Evolutionary conservation across 164 flowering plant genomes (phyloP), one percentile per base, ranked within the genome.

Genomic region (Aristolochia contorta): DNA sequence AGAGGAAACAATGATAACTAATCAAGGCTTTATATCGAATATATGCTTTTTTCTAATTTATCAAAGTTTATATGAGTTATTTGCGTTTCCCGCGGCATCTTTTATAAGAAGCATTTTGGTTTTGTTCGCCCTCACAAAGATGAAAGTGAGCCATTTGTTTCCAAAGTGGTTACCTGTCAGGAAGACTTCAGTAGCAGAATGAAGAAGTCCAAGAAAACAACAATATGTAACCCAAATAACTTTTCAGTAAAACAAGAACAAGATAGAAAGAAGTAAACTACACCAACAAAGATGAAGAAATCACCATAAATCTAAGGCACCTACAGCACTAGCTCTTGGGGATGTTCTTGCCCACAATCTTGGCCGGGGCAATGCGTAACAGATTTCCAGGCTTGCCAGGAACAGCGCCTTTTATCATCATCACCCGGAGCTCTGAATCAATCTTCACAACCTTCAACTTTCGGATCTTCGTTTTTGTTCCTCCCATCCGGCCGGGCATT

Each of bases 311-410:
- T 13, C 13, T 4, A 32, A 47, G 3, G 19, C 18, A 23, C 27
- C 30, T 19, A 47, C 33, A 47, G 43, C 15, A 18, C 78, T 80
- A 93, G 55, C 71, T 89, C 65, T 89, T 86, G 0, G 98, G 98
- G 52, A 93, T 93, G 75, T 90, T 94, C 53, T 79, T 73, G 9
- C 96, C 97, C 27, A 94, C 97, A 62, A 94, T 91, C 77, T 94
- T 94, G 2, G 99, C 96, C 0, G 97, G 99, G 19, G 99, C 58
- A 47, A 94, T 81, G 9, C 97, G 89, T 6, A 94, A 74, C 63
- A 91, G 97, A 68, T 94, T 94, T 62, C 99, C 99, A 7, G 97
- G 99, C 81, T 94, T 94, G 50, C 99, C 99, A 56, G 99, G 99
- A 16, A 94, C 65, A 51, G 96, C 95, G 2, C 97, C 99, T 48